Percentiles rank a stretch among this genome's conserved stretches.
Evolutionary conservation across 768 basidiomycete species (phyloP).

Genomic region (Russula lepida): DNA sequence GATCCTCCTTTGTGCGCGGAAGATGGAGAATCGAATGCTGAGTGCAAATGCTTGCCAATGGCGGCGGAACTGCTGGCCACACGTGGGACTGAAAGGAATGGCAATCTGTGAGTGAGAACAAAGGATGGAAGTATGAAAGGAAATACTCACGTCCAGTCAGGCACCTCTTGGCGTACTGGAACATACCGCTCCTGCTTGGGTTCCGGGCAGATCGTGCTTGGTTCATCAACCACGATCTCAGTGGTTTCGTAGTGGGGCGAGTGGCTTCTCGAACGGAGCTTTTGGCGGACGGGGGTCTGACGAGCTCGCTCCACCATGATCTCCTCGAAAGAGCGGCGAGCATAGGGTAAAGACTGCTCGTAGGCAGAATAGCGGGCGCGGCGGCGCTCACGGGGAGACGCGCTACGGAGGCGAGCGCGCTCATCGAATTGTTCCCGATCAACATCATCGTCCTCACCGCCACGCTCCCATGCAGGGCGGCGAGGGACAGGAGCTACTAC

Average conservation of each 20-base stretch:
- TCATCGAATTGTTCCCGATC: constrained; percentile 9
- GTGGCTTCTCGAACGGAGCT: constrained; percentile 15
- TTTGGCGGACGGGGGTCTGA: constrained; percentile 10
- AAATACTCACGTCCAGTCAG: constrained; percentile 21
- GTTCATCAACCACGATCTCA: not conserved
- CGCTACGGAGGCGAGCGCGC: constrained; percentile 3
- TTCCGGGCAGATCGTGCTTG: not conserved
- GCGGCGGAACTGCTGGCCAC: constrained; percentile 42
- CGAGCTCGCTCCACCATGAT: not conserved
- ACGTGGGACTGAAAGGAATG: constrained; percentile 41
- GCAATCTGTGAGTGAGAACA: not conserved
- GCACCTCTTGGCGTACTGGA: not conserved
- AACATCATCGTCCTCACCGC: constrained; percentile 25
- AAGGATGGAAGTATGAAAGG: not conserved
- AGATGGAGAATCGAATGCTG: constrained; percentile 48
- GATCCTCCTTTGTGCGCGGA: constrained; percentile 40
- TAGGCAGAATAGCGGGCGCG: constrained; percentile 17
- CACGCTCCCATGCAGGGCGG: constrained; percentile 32
- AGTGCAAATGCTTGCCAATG: constrained; percentile 57
- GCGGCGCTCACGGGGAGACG: constrained; percentile 19
- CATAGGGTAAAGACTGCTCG: constrained; percentile 11
- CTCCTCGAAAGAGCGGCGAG: constrained; percentile 18
- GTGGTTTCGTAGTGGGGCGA: constrained; percentile 5
- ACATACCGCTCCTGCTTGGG: constrained; percentile 13
- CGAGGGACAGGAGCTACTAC: constrained; percentile 25